phyloP scores from a whole-genome alignment of 495 filamentous ascomycete genomes.

The Aspergillus carlsbadensis region DNA sequence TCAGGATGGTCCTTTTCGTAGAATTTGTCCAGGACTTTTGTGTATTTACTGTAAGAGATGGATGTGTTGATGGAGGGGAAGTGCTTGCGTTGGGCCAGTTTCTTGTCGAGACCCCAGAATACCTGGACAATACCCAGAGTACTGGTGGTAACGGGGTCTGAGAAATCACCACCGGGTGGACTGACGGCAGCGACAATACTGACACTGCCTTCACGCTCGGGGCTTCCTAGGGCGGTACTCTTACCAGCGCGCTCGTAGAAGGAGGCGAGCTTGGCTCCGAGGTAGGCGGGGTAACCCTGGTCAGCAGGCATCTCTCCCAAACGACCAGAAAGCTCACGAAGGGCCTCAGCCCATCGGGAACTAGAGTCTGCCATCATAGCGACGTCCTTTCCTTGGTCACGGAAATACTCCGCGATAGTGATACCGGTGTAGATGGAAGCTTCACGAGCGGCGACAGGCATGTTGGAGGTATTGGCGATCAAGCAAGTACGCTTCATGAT shows the following conservation, averaged over 20 bases:
- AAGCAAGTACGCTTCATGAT: conserved; percentile 99
- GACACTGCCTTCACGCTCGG: conserved; percentile 83
- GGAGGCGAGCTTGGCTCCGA: conserved; percentile 92
- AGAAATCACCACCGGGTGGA: conserved; percentile 98
- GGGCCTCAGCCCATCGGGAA: conserved; percentile 96
- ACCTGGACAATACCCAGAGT: conserved; percentile 98
- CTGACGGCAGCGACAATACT: conserved; percentile 98
- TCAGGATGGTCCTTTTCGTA: conserved; percentile 92
- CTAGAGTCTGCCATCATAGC: conserved; percentile 99
- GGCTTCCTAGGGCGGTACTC: conserved; percentile 80
- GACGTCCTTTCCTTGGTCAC: conserved; percentile 95
- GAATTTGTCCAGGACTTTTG: conserved; percentile 77
- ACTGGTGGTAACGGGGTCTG: conserved; percentile 91
- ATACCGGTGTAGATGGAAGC: conserved; percentile 99
- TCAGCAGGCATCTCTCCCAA: conserved; percentile 99
- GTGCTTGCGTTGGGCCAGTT: conserved; percentile 97
- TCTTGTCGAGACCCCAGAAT: conserved; percentile 99
- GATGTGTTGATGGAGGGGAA: conserved; percentile 98
- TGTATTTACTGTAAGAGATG: conserved; percentile 97
- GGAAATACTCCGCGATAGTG: conserved; percentile 96
- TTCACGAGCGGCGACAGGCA: conserved; percentile 98
- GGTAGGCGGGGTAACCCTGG: conserved; percentile 98
- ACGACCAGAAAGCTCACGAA: conserved; percentile 98
- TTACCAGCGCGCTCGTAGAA: conserved; percentile 99
- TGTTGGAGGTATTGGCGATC: conserved; percentile 99